Base-by-base conservation (phyloP, 1,284 basidiomycete genomes). In the Rhodotorula sp. region DNA sequence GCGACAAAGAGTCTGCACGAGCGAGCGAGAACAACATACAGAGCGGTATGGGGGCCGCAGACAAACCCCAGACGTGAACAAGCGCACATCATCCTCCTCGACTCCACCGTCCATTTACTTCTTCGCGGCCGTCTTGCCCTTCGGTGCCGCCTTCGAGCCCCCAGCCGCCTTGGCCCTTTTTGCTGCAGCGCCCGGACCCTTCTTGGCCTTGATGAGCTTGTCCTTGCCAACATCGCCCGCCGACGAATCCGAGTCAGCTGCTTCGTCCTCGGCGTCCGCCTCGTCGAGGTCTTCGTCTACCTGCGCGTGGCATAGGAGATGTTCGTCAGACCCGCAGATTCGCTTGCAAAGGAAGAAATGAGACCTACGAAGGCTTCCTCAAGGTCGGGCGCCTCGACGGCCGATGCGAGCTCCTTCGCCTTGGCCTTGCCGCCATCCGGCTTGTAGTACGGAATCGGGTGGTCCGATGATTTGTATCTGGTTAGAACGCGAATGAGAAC, bases 401-500 rank as follows among this genome's bases (percentile, higher is more conserved):
- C 86, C 0, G 79, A 78, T 13, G 84, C 85, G 63, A 93, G 84
- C 79, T 90, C 93, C 83, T 89, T 91, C 2, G 90, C 87, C 24
- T 80, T 83, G 75, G 88, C 89, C 4, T 90, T 89, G 53, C 93
- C 83, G 76, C 91, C 88, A 68, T 85, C 83, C 0, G 87, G 89
- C 78, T 91, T 93, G 81, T 95, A 88, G 85, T 94, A 95, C 0
- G 93, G 87, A 74, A 96, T 89, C 0, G 94, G 93, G 79, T 96
- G 93, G 61, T 94, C 91, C 31, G 80, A 79, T 24, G 87, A 82
- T 79, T 96, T 96, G 81, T 95, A 96, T 77, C 91, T 94, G 76
- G 1, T 8, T 18, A 1, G 1, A 15, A 10, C 3, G 4, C 8
- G 10, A 18, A 16, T 15, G 15, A 18, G 16, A 48, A 55, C 7